phyloP scores from a whole-genome alignment of 805 yeast species.

The Jamesozyma jinghongensis region DNA sequence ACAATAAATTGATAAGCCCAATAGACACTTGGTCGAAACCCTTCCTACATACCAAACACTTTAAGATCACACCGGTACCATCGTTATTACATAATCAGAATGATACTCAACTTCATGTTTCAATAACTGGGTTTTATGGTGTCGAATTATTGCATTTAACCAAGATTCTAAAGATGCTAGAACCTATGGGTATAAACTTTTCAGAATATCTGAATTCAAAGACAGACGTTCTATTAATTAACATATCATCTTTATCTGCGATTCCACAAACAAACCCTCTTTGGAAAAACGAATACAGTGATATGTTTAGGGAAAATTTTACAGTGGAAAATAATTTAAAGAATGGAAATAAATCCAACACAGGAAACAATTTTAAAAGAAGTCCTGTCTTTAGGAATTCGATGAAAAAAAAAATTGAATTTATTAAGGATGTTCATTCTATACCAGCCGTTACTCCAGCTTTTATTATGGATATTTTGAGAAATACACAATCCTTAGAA shows the following conservation, averaged over 20 bases:
- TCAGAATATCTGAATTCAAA: slow-evolving; percentile 21
- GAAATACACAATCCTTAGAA: slow-evolving; percentile 2
- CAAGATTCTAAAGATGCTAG: slow-evolving; percentile 48
- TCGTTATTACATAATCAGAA: slow-evolving; percentile 13
- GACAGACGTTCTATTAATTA: slow-evolving; percentile 26
- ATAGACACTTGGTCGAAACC: slow-evolving; percentile 61
- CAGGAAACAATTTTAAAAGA: slow-evolving; percentile 8
- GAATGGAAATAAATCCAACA: no score
- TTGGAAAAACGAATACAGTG: slow-evolving; percentile 26
- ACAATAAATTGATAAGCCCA: slow-evolving; percentile 34
- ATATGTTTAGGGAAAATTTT: slow-evolving; percentile 14
- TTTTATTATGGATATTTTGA: slow-evolving; percentile 21
- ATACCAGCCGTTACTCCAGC: slow-evolving; percentile 30
- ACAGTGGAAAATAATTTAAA: not conserved
- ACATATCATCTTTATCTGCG: slow-evolving; percentile 22
- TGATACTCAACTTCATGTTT: slow-evolving; percentile 26
- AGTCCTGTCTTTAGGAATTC: slow-evolving; percentile 26
- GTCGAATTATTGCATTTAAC: slow-evolving; percentile 63
- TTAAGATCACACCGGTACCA: slow-evolving; percentile 23
- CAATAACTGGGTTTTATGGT: slow-evolving; percentile 70
- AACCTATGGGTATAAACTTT: slow-evolving; percentile 27
- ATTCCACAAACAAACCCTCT: slow-evolving; percentile 20
- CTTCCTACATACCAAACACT: slow-evolving; percentile 24
- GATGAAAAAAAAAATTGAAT: slow-evolving; percentile 28
- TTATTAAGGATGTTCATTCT: slow-evolving; percentile 21